These are phyloP conservation scores for Filobasidium floriforme DNA, from an alignment of 768 basidiomycete genomes.

Conservation along the genomic window DNA sequence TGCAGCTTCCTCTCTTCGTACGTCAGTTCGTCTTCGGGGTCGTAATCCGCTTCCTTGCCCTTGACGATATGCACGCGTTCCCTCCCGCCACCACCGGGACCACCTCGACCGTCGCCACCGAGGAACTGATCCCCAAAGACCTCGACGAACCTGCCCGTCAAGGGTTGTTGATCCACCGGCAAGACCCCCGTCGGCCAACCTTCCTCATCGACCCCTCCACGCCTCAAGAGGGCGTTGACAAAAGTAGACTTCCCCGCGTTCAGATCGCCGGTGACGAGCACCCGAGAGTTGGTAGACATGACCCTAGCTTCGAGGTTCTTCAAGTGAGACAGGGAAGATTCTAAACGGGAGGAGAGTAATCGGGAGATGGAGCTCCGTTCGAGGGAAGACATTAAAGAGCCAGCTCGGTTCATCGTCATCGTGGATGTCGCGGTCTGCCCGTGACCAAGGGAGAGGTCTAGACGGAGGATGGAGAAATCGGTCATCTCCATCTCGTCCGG, in stretches of 20 bases:
- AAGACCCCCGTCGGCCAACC: constrained; percentile 52
- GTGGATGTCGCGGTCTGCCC: constrained; percentile 56
- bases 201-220: constrained; percentile 49
- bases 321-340: constrained; percentile 65
- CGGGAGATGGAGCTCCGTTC: constrained; percentile 89
- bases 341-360: constrained; percentile 77
- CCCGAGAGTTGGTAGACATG: constrained; percentile 84
- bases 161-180: constrained; percentile 96
- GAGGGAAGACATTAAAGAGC: constrained; percentile 71
- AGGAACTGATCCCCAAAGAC: constrained; percentile 68
- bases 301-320: constrained; percentile 77
- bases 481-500: constrained; percentile 16
- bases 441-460: constrained; percentile 85
- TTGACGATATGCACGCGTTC: constrained; percentile 77
- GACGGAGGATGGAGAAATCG: constrained; percentile 78
- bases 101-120: constrained; percentile 51
- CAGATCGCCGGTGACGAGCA: constrained; percentile 94
- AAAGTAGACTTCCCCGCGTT: constrained; percentile 98
- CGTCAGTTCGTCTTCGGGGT: constrained; percentile 64
- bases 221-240: constrained; percentile 85
- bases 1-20: constrained; percentile 61
- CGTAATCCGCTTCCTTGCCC: constrained; percentile 50
- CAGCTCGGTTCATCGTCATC: constrained; percentile 43
- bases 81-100: constrained; percentile 55
- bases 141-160: constrained; percentile 94